A percentile compares a stretch with the other conserved stretches of the same genome.
Conservation (phyloP, 345 rosid species). For the Luvunga scandens region DNA sequence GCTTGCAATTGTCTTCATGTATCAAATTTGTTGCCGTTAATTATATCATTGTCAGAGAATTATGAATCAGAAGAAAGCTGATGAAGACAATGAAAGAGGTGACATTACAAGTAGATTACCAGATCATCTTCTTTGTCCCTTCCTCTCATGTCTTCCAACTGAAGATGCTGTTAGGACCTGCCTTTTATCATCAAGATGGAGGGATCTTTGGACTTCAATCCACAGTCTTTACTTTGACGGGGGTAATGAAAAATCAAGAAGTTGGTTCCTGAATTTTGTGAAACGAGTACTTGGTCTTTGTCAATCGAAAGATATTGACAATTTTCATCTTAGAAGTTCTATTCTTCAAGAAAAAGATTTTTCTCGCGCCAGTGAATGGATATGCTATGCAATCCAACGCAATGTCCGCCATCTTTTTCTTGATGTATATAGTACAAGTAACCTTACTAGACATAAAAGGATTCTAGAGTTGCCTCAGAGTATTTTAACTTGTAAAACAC, state of each 20-base stretch:
- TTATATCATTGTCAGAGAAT: background rate
- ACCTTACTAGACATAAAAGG: background rate
- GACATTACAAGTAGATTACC: background rate
- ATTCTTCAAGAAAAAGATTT: background rate
- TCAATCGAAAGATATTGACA: background rate
- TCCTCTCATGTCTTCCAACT: background rate
- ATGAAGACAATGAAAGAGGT: background rate
- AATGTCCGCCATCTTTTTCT: background rate
- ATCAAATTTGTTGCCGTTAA: background rate
- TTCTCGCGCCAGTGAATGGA: background rate
- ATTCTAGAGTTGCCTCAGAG: background rate
- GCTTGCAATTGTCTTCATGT: background rate
- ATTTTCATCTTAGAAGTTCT: background rate
- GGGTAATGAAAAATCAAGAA: background rate
- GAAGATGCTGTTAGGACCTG: background rate
- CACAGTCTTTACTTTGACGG: background rate
- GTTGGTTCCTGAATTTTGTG: background rate
- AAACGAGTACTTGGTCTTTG: background rate
- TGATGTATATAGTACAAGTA: background rate
- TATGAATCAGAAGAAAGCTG: background rate
- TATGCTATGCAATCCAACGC: background rate
- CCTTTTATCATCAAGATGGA: conserved; percentile 3
- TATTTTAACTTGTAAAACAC: background rate
- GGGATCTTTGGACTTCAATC: background rate
- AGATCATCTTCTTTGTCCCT: background rate